Conservation (phyloP, 805 yeast genomes). For the Lipomyces orientalis region DNA sequence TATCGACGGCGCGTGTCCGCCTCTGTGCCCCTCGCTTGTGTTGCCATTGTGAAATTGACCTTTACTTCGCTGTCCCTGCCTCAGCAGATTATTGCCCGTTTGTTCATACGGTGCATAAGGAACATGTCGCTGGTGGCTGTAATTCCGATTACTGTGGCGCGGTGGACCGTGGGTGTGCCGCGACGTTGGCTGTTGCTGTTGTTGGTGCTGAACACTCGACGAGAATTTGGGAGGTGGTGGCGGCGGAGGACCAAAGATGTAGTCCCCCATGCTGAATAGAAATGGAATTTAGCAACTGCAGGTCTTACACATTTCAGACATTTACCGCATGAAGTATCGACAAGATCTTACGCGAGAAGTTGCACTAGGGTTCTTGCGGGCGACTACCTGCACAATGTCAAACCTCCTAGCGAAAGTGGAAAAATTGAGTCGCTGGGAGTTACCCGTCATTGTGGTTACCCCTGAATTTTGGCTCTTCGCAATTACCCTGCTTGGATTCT, state of each 20-base stretch:
- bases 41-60: conserved; percentile 9
- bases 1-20: background rate
- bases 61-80: background rate
- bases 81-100: background rate
- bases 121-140: background rate
- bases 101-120: background rate
- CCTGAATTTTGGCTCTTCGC: conserved; percentile 13
- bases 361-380: background rate
- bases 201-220: background rate
- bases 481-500: background rate
- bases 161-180: background rate
- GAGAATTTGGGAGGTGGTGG: conserved; percentile 37
- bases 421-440: too few species aligned
- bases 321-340: background rate
- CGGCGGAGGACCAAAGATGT: conserved; percentile 41
- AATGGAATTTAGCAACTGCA: background rate
- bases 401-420: too few species aligned
- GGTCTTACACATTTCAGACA: background rate
- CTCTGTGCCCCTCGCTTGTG: background rate
- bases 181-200: conserved; percentile 5
- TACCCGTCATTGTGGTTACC: background rate
- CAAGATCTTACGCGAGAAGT: background rate
- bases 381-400: too few species aligned
- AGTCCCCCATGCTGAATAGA: conserved; percentile 27
- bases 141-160: conserved; percentile 7